Percentiles rank a stretch among this genome's conserved stretches.
These are phyloP conservation scores for Myxozyma lipomycoides DNA, from an alignment of 805 yeast species.

Conservation along the genomic window DNA sequence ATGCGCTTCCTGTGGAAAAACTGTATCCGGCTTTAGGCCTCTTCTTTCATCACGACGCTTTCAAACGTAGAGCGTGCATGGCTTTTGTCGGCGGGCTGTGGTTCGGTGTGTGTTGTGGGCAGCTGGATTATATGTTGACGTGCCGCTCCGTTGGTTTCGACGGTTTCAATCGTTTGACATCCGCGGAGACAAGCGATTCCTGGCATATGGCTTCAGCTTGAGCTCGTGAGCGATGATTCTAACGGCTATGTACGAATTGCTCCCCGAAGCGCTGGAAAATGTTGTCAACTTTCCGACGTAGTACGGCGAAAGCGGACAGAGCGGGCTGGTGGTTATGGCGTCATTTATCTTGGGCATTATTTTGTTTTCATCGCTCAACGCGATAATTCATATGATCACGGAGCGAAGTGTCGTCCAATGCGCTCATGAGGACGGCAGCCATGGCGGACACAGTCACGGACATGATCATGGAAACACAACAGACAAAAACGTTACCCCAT, in stretches of 20 bases:
- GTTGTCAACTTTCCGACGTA: constrained; percentile 38
- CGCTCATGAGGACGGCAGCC: constrained; percentile 49
- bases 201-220: constrained; percentile 70
- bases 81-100: constrained; percentile 60
- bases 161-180: constrained; percentile 48
- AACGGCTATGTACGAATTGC: constrained; percentile 68
- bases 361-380: constrained; percentile 58
- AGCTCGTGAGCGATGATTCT: constrained; percentile 79
- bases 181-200: constrained; percentile 56
- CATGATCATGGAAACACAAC: constrained; percentile 17
- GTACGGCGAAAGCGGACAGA: constrained; percentile 27
- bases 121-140: constrained; percentile 63
- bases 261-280: constrained; percentile 63
- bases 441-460: constrained; percentile 26
- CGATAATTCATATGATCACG: constrained; percentile 65
- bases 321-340: constrained; percentile 43
- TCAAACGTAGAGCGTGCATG: constrained; percentile 45
- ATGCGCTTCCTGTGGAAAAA: too few relatives aligned
- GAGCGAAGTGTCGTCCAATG: constrained; percentile 84
- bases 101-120: constrained; percentile 69
- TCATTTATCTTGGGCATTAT: constrained; percentile 57
- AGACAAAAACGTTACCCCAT: constrained; percentile 7
- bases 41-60: constrained; percentile 5
- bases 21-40: neutral
- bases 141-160: constrained; percentile 47